Evolutionary conservation across 805 yeast species (phyloP).

Genomic region (Cyberlindnera amylophila): DNA sequence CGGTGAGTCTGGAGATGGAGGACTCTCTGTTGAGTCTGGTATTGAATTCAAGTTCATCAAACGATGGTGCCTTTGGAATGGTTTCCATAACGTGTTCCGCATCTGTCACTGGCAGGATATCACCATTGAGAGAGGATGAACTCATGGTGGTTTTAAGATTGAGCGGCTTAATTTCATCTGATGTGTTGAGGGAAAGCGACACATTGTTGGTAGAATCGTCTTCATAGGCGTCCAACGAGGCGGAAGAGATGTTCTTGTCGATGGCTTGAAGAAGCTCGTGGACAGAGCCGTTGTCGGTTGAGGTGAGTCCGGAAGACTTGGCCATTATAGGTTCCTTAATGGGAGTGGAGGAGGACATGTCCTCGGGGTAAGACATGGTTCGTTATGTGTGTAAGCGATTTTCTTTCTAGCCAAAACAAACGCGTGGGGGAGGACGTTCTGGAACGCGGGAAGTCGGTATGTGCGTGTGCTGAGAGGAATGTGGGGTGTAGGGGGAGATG

Average conservation of each 20-base stretch:
- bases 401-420: too few species aligned
- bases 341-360: slow-evolving; percentile 22
- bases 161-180: slow-evolving; percentile 27
- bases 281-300: slow-evolving; percentile 30
- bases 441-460: not conserved
- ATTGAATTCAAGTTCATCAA: slow-evolving; percentile 33
- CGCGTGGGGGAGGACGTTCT: not conserved
- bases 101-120: not conserved
- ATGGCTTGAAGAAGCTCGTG: slow-evolving; percentile 35
- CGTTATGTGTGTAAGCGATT: not conserved
- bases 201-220: slow-evolving; percentile 7
- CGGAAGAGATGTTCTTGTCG: slow-evolving; percentile 24
- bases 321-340: slow-evolving; percentile 8
- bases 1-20: slow-evolving; percentile 27
- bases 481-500: not conserved
- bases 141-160: slow-evolving; percentile 18
- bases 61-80: slow-evolving; percentile 27
- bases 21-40: slow-evolving; percentile 27
- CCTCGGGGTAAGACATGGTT: slow-evolving; percentile 2
- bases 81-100: slow-evolving; percentile 19
- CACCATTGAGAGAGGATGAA: not conserved
- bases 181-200: slow-evolving; percentile 17
- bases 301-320: slow-evolving; percentile 1
- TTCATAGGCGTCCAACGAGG: slow-evolving; percentile 13
- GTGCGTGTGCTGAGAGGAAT: not conserved